Conservation (phyloP, 805 yeast genomes). For the Torulaspora quercuum region DNA sequence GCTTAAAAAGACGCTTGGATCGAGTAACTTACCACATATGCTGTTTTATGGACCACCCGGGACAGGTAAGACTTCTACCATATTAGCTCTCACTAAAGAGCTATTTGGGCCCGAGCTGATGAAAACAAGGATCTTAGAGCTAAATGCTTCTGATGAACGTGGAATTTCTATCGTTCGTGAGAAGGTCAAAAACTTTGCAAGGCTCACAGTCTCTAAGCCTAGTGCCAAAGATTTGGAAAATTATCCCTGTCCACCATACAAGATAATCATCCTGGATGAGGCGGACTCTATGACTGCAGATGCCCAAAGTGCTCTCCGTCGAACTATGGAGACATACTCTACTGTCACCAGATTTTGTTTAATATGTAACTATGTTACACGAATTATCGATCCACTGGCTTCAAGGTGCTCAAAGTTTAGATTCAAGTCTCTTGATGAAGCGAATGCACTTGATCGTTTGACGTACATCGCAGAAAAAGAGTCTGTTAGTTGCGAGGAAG, state of each 20-base stretch:
- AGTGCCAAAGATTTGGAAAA: conserved; percentile 58
- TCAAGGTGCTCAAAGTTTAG: conserved; percentile 95
- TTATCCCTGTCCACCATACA: conserved; percentile 96
- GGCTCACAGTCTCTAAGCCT: conserved; percentile 80
- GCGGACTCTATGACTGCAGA: conserved; percentile 98
- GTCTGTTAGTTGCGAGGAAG: conserved; percentile 42
- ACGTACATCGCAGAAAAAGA: conserved; percentile 54
- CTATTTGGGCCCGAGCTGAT: conserved; percentile 69
- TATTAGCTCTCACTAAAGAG: conserved; percentile 76
- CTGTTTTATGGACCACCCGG: conserved; percentile 93
- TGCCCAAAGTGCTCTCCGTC: conserved; percentile 91
- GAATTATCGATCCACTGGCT: conserved; percentile 95
- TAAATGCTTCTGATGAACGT: conserved; percentile 88
- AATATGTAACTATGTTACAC: conserved; percentile 92
- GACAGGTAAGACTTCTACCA: conserved; percentile 87
- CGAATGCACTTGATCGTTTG: conserved; percentile 67
- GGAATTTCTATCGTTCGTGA: conserved; percentile 86
- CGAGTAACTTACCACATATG: conserved; percentile 89
- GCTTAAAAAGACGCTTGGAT: conserved; percentile 68
- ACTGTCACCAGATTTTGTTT: conserved; percentile 88
- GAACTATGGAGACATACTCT: conserved; percentile 91
- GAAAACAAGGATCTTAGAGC: conserved; percentile 70
- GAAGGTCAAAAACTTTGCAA: conserved; percentile 81
- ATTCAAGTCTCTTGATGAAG: conserved; percentile 71
- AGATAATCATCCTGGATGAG: conserved; percentile 87